Conservation (phyloP, 2,329 filamentous ascomycete species). For the Verticillium tricorpus region DNA sequence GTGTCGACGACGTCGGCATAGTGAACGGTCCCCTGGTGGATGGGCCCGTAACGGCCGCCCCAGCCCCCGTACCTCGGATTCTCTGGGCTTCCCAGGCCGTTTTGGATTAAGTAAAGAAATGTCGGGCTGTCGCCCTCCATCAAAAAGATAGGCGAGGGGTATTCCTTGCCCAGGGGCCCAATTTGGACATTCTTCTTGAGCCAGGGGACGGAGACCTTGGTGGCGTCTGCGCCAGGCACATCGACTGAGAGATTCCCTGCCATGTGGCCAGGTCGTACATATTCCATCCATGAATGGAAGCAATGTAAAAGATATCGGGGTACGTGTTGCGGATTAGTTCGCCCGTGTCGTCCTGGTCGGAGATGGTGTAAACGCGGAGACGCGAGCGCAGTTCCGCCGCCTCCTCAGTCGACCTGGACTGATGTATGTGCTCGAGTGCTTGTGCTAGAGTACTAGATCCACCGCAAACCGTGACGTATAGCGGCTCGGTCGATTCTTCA, state of each 20-base stretch:
- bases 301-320: conserved; percentile 51
- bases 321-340: conserved; percentile 49
- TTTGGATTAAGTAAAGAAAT: conserved; percentile 43
- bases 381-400: conserved; percentile 29
- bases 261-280: conserved; percentile 49
- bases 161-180: conserved; percentile 33
- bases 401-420: conserved; percentile 21
- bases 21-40: background rate
- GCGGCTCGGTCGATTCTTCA: conserved; percentile 26
- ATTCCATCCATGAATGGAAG: conserved; percentile 49
- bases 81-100: conserved; percentile 39
- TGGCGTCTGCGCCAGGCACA: conserved; percentile 30
- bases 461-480: conserved; percentile 50
- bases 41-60: conserved; percentile 39
- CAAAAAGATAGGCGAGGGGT: conserved; percentile 43
- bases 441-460: conserved; percentile 48
- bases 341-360: conserved; percentile 54
- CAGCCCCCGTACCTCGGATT: conserved; percentile 42
- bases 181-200: conserved; percentile 48
- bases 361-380: conserved; percentile 49
- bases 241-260: conserved; percentile 45
- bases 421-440: conserved; percentile 35
- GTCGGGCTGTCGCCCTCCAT: conserved; percentile 48
- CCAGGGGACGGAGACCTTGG: conserved; percentile 44
- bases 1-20: conserved; percentile 1